These are phyloP conservation scores for Xylariales sp. DNA, from an alignment of 2,329 filamentous ascomycete species.

Conservation along the genomic window DNA sequence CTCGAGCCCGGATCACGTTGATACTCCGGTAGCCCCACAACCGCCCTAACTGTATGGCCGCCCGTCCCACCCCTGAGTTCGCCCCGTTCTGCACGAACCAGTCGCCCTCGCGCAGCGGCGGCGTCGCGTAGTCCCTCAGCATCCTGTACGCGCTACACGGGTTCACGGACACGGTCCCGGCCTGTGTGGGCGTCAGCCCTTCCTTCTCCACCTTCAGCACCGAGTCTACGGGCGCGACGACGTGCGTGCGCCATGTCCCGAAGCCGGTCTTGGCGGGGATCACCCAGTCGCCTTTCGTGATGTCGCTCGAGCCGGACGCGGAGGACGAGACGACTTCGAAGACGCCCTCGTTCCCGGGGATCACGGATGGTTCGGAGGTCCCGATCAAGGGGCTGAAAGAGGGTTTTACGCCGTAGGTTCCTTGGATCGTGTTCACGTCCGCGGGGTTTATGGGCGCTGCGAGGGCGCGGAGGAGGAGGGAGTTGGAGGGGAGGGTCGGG, in stretches of 20 bases:
- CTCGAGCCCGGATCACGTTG: slow-evolving; percentile 77
- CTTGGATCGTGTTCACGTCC: slow-evolving; percentile 97
- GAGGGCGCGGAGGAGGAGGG: slow-evolving; percentile 78
- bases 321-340: slow-evolving; percentile 80
- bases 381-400: slow-evolving; percentile 71
- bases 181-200: slow-evolving; percentile 70
- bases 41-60: slow-evolving; percentile 80
- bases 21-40: slow-evolving; percentile 89
- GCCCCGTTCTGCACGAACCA: slow-evolving; percentile 98
- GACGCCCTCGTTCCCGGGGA: slow-evolving; percentile 87
- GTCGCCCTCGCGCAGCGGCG: slow-evolving; percentile 59
- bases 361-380: slow-evolving; percentile 68
- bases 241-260: slow-evolving; percentile 94
- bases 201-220: slow-evolving; percentile 52
- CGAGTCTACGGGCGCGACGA: slow-evolving; percentile 50
- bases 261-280: slow-evolving; percentile 79
- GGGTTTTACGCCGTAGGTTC: slow-evolving; percentile 86
- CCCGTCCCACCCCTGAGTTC: slow-evolving; percentile 86
- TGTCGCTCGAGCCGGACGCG: slow-evolving; percentile 32
- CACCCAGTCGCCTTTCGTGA: slow-evolving; percentile 85
- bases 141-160: slow-evolving; percentile 93
- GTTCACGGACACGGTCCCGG: slow-evolving; percentile 86
- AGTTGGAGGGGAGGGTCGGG: slow-evolving; percentile 59
- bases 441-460: slow-evolving; percentile 93
- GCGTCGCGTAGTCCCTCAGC: slow-evolving; percentile 68